Conservation (phyloP, 768 basidiomycete genomes). For the Punctularia strigosozonata region DNA sequence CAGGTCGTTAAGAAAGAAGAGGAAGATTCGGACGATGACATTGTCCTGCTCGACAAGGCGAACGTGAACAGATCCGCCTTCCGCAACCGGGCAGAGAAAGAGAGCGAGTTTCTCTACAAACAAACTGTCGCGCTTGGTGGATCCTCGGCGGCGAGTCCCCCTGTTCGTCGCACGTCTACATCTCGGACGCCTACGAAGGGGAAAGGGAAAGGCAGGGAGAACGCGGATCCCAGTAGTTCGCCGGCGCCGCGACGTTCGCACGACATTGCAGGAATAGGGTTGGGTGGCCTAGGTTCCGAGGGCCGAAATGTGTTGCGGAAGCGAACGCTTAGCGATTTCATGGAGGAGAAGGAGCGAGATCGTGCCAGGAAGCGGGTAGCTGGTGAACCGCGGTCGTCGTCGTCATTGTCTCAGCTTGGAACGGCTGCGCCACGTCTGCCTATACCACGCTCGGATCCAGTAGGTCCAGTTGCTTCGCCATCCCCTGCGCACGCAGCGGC, state of each 20-base stretch:
- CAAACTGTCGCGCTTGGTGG: too few relatives aligned
- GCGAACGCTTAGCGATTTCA: neutral
- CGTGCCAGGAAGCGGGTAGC: neutral
- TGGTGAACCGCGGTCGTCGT: neutral
- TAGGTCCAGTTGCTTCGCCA: too few relatives aligned
- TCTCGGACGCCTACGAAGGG: neutral
- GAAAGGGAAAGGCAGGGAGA: neutral
- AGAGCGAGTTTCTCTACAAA: neutral
- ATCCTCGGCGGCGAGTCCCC: neutral
- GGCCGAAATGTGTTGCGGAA: neutral
- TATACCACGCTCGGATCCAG: too few relatives aligned
- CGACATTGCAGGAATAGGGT: too few relatives aligned
- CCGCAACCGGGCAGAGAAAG: neutral
- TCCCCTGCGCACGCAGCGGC: too few relatives aligned
- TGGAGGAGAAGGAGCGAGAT: neutral
- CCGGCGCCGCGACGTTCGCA: too few relatives aligned
- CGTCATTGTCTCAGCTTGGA: neutral
- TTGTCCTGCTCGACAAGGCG: conserved; percentile 3
- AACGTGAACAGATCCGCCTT: conserved; percentile 1
- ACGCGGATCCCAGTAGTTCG: too few relatives aligned
- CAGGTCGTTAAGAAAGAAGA: too few relatives aligned
- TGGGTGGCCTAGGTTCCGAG: neutral
- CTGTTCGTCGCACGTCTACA: neutral
- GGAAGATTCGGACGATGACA: neutral
- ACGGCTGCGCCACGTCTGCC: neutral